Base-by-base conservation (phyloP, 345 rosid genomes). In the Boechera retrofracta region DNA sequence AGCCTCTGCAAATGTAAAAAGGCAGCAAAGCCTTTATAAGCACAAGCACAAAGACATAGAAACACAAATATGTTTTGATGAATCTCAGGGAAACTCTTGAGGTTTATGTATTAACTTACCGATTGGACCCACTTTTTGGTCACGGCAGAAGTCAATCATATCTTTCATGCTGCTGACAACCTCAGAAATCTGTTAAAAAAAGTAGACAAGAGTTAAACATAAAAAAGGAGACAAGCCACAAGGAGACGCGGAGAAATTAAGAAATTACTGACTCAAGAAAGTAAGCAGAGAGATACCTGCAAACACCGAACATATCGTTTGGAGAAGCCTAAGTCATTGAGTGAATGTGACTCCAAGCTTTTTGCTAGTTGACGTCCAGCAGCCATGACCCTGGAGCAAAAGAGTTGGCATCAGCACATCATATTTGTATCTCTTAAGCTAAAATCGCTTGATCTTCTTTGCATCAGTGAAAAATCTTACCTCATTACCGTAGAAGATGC, bases 251-350 rank as follows among this genome's bases (percentile, higher is more conserved):
- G 21, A 53, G 10, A 69, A 7, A 41, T 38, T 16, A 33, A 18
- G 7, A 69, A 3, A 74, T 32, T 21, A 28, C 65, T 9, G 44
- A 35, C 53, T 39, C 31, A 67, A 33, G 49, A 67, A 39, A 36
- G 52, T 5, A 65, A 29, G 45, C 15, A 56, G 65, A 78, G 55
- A 44, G 48, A 39, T 84, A 95, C 99, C 98, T 95, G 99, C 85
- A 95, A 79, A 81, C 97, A 90, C 78, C 99, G 83, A 67, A 95
- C 97, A 73, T 92, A 95, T 86, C 98, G 81, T 83, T 95, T 95
- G 72, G 99, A 92, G 80, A 92, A 95, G 56, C 99, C 98, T 39
- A 95, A 84, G 80, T 95, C 98, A 48, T 95, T 92, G 54, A 95
- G 77, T 1, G 99, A 91, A 73, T 89, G 97, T 72, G 87, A 80